Conservation (phyloP, 208 protist species). For the Herpetomonas tarakana region DNA sequence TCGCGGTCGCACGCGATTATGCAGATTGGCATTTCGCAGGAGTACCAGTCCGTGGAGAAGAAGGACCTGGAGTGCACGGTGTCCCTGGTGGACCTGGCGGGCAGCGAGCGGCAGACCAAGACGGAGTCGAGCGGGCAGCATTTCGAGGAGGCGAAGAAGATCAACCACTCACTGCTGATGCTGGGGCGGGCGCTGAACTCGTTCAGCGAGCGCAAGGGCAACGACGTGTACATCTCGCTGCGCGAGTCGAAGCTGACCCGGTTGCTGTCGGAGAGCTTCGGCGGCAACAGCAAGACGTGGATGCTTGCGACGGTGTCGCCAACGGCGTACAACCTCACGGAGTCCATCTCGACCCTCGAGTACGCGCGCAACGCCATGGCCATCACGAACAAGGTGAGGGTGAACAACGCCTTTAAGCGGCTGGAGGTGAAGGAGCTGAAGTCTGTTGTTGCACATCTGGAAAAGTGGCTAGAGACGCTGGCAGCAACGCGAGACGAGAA, state of each 20-base stretch:
- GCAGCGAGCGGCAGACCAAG: constrained; percentile 82
- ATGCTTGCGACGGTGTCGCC: constrained; percentile 91
- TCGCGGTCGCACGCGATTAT: constrained; percentile 91
- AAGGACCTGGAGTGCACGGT: constrained; percentile 56
- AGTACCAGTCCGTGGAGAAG: constrained; percentile 45
- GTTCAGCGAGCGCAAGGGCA: constrained; percentile 66
- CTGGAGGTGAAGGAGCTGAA: constrained; percentile 77
- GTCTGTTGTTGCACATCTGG: constrained; percentile 32
- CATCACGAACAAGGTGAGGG: constrained; percentile 71
- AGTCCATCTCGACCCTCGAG: constrained; percentile 78
- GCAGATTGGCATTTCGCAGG: constrained; percentile 65
- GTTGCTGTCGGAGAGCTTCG: constrained; percentile 87
- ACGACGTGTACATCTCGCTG: constrained; percentile 68
- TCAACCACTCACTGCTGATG: constrained; percentile 85
- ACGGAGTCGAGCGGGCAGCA: constrained; percentile 71
- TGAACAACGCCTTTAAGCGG: constrained; percentile 58
- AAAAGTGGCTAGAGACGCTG: constrained; percentile 43
- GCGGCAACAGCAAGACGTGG: constrained; percentile 92
- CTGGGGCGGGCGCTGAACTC: constrained; percentile 86
- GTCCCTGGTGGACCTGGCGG: constrained; percentile 81
- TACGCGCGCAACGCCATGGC: constrained; percentile 80
- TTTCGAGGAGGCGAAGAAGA: constrained; percentile 90
- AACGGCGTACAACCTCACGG: constrained; percentile 70
- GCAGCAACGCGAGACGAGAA: constrained; percentile 26
- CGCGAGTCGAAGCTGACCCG: constrained; percentile 90